Evolutionary conservation across 2,329 filamentous ascomycete genomes (phyloP).

Genomic region (Colletotrichum limetticola): DNA sequence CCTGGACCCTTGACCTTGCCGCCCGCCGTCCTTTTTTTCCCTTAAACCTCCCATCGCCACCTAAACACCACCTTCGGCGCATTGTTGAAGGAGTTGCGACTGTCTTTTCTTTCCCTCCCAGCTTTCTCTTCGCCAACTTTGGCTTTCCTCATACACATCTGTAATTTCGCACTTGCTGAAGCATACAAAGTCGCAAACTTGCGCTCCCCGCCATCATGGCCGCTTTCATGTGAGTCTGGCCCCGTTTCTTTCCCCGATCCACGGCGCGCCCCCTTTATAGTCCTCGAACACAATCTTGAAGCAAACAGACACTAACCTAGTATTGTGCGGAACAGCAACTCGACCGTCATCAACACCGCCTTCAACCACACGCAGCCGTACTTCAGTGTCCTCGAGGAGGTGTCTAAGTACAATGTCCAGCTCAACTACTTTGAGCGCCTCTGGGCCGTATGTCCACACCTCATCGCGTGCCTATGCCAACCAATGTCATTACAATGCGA

Average conservation of each 20-base stretch:
- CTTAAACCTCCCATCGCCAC: constrained; percentile 2
- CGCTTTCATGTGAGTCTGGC: constrained; percentile 26
- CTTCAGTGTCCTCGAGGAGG: constrained; percentile 69
- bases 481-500: not conserved
- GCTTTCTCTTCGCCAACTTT: constrained; percentile 11
- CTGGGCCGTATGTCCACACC: constrained; percentile 75
- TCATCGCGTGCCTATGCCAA: constrained; percentile 5
- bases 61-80: constrained; percentile 15
- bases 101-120: not conserved
- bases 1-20: constrained; percentile 27
- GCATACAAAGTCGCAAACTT: constrained; percentile 7
- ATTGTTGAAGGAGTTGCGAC: constrained; percentile 15
- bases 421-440: constrained; percentile 88
- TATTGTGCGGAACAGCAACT: constrained; percentile 53
- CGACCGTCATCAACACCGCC: constrained; percentile 55
- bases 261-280: not conserved
- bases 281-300: constrained; percentile 1
- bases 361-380: constrained; percentile 63
- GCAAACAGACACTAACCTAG: constrained; percentile 12
- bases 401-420: constrained; percentile 81
- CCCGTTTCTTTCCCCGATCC: not conserved
- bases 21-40: constrained; percentile 20
- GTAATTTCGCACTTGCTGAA: not conserved
- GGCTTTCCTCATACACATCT: constrained; percentile 14
- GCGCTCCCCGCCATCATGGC: constrained; percentile 31